Conservation (phyloP, 23 red algal species). For the Porphyridium purpureum region DNA sequence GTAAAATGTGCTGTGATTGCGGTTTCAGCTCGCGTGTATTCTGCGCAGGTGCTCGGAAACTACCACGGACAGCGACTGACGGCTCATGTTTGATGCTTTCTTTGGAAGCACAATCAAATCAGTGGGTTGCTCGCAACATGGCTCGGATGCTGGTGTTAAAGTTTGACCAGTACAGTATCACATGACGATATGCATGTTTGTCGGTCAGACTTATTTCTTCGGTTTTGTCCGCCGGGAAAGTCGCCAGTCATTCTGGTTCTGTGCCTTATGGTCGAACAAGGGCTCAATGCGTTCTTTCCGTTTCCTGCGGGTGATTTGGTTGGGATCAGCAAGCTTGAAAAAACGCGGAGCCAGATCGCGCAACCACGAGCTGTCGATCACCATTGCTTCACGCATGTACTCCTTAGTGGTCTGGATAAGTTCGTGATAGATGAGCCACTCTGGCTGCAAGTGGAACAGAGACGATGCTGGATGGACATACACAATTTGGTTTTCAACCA, state of each 20-base stretch:
- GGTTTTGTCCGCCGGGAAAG: constrained; percentile 9
- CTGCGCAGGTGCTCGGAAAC: too few relatives aligned
- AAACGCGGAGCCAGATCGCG: constrained; percentile 77
- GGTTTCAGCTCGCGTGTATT: too few relatives aligned
- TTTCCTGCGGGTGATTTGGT: constrained; percentile 59
- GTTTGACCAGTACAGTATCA: too few relatives aligned
- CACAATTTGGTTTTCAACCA: constrained; percentile 51
- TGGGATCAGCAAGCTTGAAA: constrained; percentile 65
- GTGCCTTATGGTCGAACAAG: constrained; percentile 81
- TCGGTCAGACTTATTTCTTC: too few relatives aligned
- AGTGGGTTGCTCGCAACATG: too few relatives aligned
- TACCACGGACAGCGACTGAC: too few relatives aligned
- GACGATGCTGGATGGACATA: constrained; percentile 92
- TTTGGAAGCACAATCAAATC: too few relatives aligned
- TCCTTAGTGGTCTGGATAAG: constrained; percentile 82
- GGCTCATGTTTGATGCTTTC: too few relatives aligned
- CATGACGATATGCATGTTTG: too few relatives aligned
- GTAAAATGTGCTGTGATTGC: too few relatives aligned
- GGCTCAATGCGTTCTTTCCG: constrained; percentile 74
- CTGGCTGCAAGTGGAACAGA: constrained; percentile 64
- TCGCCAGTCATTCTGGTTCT: constrained; percentile 84
- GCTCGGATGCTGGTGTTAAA: too few relatives aligned
- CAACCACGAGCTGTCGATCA: constrained; percentile 72
- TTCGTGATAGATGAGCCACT: constrained; percentile 91
- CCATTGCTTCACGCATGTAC: constrained; percentile 91